Percentiles rank a stretch among this genome's conserved stretches.
These are phyloP conservation scores for Lagenaria siceraria DNA, from an alignment of 306 rosid species.

Conservation along the genomic window DNA sequence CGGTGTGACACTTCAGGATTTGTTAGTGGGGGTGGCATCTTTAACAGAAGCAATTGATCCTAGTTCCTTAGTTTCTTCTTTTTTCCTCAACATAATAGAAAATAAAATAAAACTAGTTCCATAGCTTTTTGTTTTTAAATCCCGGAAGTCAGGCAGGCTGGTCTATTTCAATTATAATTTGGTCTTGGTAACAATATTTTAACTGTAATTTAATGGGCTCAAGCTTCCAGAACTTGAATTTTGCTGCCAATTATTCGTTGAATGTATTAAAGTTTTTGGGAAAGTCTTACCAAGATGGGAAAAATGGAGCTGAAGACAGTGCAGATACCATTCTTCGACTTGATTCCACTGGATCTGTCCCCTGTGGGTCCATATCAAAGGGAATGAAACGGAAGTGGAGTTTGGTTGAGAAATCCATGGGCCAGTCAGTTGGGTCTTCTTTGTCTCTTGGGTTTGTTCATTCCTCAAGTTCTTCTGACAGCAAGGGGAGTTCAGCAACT, in stretches of 20 bases:
- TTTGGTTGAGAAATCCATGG: constrained; percentile 33
- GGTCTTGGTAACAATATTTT: constrained; percentile 24
- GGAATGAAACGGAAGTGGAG: constrained; percentile 82
- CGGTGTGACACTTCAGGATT: constrained; percentile 95
- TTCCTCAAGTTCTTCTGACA: constrained; percentile 72
- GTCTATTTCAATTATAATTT: constrained; percentile 23
- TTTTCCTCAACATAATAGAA: neutral
- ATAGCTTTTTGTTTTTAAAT: constrained; percentile 16
- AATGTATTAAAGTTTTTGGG: constrained; percentile 55
- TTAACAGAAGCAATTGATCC: constrained; percentile 37
- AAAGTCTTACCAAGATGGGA: constrained; percentile 34
- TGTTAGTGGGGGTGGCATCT: constrained; percentile 83
- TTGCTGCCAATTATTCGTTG: constrained; percentile 40
- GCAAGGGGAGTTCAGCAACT: constrained; percentile 82
- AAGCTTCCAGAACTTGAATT: constrained; percentile 48
- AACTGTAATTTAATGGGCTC: constrained; percentile 44
- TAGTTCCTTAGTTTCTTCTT: constrained; percentile 27
- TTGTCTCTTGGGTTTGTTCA: constrained; percentile 72
- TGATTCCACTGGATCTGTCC: constrained; percentile 46
- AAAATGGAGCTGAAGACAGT: constrained; percentile 27
- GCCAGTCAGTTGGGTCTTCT: constrained; percentile 49
- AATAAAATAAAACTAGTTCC: neutral
- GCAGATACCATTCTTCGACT: constrained; percentile 65
- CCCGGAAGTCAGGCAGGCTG: constrained; percentile 43
- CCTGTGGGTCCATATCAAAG: constrained; percentile 27